Percentiles rank a stretch among this genome's conserved stretches.
Conservation (phyloP, 2,329 filamentous ascomycete species). For the Diaporthe caulivora region DNA sequence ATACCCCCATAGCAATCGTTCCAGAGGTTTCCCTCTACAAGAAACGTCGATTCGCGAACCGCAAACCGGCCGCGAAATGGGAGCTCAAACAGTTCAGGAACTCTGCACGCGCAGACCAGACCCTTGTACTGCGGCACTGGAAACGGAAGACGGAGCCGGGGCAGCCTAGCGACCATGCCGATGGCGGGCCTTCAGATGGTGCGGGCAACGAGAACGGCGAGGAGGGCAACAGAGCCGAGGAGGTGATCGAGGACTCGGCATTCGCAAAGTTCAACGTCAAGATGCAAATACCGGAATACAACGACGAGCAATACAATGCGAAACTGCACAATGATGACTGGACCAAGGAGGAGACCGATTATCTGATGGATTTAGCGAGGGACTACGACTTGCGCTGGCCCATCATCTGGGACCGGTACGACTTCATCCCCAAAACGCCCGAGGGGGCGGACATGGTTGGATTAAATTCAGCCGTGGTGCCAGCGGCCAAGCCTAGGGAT, state of each 20-base stretch:
- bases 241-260: slow-evolving; percentile 65
- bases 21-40: slow-evolving; percentile 71
- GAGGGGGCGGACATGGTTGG: slow-evolving; percentile 60
- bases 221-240: slow-evolving; percentile 45
- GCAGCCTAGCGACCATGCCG: slow-evolving; percentile 42
- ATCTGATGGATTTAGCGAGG: slow-evolving; percentile 79
- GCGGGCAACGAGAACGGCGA: slow-evolving; percentile 48
- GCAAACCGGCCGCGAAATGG: slow-evolving; percentile 73
- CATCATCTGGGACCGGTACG: slow-evolving; percentile 92
- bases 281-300: slow-evolving; percentile 83
- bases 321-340: slow-evolving; percentile 82
- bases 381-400: slow-evolving; percentile 93
- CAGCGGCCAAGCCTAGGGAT: slow-evolving; percentile 68
- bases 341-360: slow-evolving; percentile 95
- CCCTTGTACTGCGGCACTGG: slow-evolving; percentile 83
- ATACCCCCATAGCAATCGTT: slow-evolving; percentile 76
- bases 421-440: slow-evolving; percentile 68
- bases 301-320: slow-evolving; percentile 85
- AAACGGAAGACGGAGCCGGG: slow-evolving; percentile 70
- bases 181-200: slow-evolving; percentile 51
- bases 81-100: slow-evolving; percentile 80
- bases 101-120: slow-evolving; percentile 77
- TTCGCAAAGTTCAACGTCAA: slow-evolving; percentile 93
- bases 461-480: slow-evolving; percentile 66
- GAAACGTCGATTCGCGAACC: slow-evolving; percentile 66